Conservation (phyloP, 495 filamentous ascomycete species). For the Penicillium daleae region DNA sequence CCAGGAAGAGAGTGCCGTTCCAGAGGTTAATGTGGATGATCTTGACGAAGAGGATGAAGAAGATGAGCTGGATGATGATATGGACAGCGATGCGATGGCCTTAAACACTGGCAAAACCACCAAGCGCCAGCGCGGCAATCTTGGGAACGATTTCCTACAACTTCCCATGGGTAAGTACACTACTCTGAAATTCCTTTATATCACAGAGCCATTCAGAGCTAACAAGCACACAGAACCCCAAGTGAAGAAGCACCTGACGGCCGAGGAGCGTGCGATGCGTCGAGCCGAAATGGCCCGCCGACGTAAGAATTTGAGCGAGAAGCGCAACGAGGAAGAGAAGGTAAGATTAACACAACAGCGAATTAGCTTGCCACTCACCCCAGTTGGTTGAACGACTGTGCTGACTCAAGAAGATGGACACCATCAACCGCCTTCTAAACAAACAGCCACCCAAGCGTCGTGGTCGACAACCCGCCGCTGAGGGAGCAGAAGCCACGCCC, state of each 20-base stretch:
- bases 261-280: constrained; percentile 93
- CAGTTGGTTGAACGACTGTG: not conserved
- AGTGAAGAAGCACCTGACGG: constrained; percentile 89
- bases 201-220: constrained; percentile 11
- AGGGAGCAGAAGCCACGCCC: constrained; percentile 50
- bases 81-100: constrained; percentile 65
- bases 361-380: not conserved
- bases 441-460: constrained; percentile 91
- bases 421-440: constrained; percentile 94
- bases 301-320: constrained; percentile 94
- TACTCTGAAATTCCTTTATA: not conserved
- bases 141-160: constrained; percentile 75
- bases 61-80: constrained; percentile 63
- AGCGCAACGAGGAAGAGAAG: constrained; percentile 98
- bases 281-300: constrained; percentile 95
- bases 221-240: constrained; percentile 71
- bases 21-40: constrained; percentile 42
- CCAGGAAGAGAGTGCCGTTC: constrained; percentile 50
- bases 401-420: constrained; percentile 73
- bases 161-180: constrained; percentile 73
- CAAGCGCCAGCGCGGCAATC: constrained; percentile 77
- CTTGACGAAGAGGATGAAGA: constrained; percentile 59
- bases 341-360: constrained; percentile 42
- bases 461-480: constrained; percentile 53
- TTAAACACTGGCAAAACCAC: constrained; percentile 81